Percentiles rank a stretch among this genome's conserved stretches.
Conservation (phyloP, 192 early-diverging fungal genomes). For the Linnemannia zychae region DNA sequence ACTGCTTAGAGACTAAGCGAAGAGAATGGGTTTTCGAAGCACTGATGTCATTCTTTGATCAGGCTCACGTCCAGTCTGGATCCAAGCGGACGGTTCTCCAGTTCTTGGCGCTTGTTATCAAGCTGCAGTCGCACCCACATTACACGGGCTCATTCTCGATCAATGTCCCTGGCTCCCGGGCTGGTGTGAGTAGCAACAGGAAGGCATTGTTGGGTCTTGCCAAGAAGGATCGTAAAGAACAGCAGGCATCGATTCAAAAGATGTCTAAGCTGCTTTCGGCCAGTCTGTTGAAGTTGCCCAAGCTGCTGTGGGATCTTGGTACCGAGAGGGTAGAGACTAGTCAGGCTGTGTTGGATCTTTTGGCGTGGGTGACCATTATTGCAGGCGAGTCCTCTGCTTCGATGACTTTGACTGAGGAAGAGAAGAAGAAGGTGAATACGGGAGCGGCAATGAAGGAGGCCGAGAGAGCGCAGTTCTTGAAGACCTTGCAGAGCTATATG, state of each 20-base stretch:
- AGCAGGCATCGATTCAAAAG: slow-evolving; percentile 30
- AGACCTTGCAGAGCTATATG: slow-evolving; percentile 47
- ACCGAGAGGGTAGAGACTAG: slow-evolving; percentile 61
- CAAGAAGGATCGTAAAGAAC: slow-evolving; percentile 36
- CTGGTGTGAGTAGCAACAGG: neutral
- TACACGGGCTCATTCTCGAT: slow-evolving; percentile 51
- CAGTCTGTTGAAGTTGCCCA: slow-evolving; percentile 63
- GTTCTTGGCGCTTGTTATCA: slow-evolving; percentile 43
- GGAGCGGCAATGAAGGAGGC: slow-evolving; percentile 18
- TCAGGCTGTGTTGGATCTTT: slow-evolving; percentile 47
- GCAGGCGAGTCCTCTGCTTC: slow-evolving; percentile 27
- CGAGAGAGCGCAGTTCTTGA: slow-evolving; percentile 29
- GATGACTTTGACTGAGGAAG: slow-evolving; percentile 15
- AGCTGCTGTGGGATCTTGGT: slow-evolving; percentile 65
- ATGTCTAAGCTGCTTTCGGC: slow-evolving; percentile 37
- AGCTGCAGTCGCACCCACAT: slow-evolving; percentile 58
- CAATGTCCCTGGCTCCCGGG: slow-evolving; percentile 44
- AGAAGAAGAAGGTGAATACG: neutral
- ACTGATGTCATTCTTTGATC: slow-evolving; percentile 28
- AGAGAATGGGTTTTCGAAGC: slow-evolving; percentile 54
- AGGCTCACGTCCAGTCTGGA: slow-evolving; percentile 28
- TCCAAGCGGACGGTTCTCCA: slow-evolving; percentile 44
- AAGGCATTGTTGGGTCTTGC: slow-evolving; percentile 11
- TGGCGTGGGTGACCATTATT: slow-evolving; percentile 45
- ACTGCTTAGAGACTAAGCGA: slow-evolving; percentile 54